A percentile compares a stretch with the other conserved stretches of the same genome.
Evolutionary conservation across 495 filamentous ascomycete genomes (phyloP).

Genomic region (Xylaria intraflava): DNA sequence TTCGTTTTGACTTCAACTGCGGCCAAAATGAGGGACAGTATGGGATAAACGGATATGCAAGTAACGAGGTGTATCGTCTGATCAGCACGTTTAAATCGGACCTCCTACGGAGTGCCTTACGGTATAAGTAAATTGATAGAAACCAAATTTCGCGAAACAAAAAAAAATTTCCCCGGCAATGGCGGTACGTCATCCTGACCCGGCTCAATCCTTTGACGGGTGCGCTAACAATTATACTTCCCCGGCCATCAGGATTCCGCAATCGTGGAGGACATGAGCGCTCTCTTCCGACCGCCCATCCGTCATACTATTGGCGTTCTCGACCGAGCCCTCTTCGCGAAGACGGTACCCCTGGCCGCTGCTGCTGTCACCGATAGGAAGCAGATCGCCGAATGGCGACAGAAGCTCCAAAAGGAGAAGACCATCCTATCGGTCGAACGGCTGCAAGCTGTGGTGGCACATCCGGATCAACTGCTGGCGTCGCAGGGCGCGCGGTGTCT

Average conservation of each 20-base stretch:
- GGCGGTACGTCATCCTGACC: slow-evolving; percentile 2
- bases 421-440: slow-evolving; percentile 52
- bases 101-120: too few relatives aligned
- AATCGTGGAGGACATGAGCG: slow-evolving; percentile 30
- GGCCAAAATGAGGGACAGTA: too few relatives aligned
- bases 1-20: too few relatives aligned
- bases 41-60: too few relatives aligned
- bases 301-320: slow-evolving; percentile 58
- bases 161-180: slow-evolving; percentile 5
- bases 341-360: slow-evolving; percentile 66
- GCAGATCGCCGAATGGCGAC: slow-evolving; percentile 61
- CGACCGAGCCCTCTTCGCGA: slow-evolving; percentile 77
- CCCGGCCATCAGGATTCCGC: not conserved
- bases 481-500: slow-evolving; percentile 59
- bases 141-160: slow-evolving; percentile 1
- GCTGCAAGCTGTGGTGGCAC: slow-evolving; percentile 48
- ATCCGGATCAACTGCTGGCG: slow-evolving; percentile 49
- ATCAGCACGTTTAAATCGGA: too few relatives aligned
- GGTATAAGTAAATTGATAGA: too few relatives aligned
- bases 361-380: slow-evolving; percentile 65
- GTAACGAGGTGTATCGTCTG: too few relatives aligned
- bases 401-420: slow-evolving; percentile 46
- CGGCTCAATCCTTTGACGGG: not conserved
- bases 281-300: slow-evolving; percentile 67
- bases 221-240: slow-evolving; percentile 2